Evolutionary conservation across 176 grass and related monocot species (phyloP), one percentile per base, ranked within the genome.

Genomic region (Chrysopogon serrulatus): DNA sequence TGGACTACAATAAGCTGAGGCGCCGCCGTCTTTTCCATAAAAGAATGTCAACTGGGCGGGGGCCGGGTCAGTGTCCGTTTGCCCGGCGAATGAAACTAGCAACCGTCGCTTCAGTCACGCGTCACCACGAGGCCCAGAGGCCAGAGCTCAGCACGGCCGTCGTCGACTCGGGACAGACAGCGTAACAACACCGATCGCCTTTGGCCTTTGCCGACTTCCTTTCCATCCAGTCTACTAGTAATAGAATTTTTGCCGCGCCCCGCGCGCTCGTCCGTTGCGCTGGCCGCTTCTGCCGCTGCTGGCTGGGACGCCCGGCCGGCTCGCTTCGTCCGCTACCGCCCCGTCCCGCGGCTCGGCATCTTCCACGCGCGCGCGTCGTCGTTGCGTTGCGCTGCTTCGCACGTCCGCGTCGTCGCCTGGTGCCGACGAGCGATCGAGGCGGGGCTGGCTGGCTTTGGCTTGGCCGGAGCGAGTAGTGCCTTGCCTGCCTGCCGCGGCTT

Each of bases 331-430:
- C 44, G 69, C 45, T 81, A 74, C 37, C 85, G 47, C 19, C 35
- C 9, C 33, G 42, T 43, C 9, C 42, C 18, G 56, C 10, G 43
- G 3, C 77, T 65, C 77, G 77, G 85, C 85, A 86, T 86, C 85
- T 86, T 65, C 19, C 18, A 9, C 13, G 4, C 15, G 54, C 54
- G 10, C 3, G 54, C 3, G 7, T 8, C n/a, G n/a, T n/a, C n/a
- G n/a, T 40, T 28, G 19, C 35, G n/a, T 36, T 43, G 42, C n/a
- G 48, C 14, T 39, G 79, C 66, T 36, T 37, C 6, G 49, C 5
- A 2, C 56, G 56, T 13, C 42, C 41, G 77, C 28, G 61, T 79
- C n/a, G n/a, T n/a, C 60, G 61, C 6, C 74, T 24, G 61, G 41
- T 66, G 78, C 62, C 33, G 73, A 53, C 30, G 15, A 26, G 10